These are phyloP conservation scores for Pogostemon cablin DNA, from an alignment of 257 asterid species.

Conservation along the genomic window DNA sequence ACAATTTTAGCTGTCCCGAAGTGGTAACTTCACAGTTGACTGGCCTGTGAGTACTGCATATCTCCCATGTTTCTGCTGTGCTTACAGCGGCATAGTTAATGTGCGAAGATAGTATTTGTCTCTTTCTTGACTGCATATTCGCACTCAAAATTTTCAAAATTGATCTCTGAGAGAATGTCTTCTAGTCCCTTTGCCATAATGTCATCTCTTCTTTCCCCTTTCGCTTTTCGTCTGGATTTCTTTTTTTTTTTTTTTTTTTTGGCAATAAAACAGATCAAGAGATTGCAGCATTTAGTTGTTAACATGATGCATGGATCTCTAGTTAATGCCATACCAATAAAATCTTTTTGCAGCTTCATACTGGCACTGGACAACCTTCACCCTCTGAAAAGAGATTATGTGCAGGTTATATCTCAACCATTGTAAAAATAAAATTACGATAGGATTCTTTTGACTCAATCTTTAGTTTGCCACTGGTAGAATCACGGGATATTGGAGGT, in stretches of 20 bases:
- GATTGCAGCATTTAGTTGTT: not conserved
- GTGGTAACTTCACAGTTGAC: constrained; percentile 29
- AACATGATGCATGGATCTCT: constrained; percentile 23
- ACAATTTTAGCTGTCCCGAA: not conserved
- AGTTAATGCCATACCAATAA: constrained; percentile 20
- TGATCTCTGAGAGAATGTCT: not conserved
- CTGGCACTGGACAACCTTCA: constrained; percentile 69
- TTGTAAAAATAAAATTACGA: constrained; percentile 2
- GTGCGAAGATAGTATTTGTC: not conserved
- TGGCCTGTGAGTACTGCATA: not conserved
- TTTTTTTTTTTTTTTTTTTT: no score
- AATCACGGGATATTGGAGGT: constrained; percentile 46
- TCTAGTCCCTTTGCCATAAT: not conserved
- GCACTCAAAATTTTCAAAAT: no score
- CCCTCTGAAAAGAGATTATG: constrained; percentile 73
- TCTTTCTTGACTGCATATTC: no score
- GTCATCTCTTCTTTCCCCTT: constrained; percentile 4
- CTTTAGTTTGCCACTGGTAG: constrained; percentile 48
- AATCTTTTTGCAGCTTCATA: constrained; percentile 76
- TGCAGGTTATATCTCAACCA: constrained; percentile 54
- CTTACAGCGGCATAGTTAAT: constrained; percentile 15
- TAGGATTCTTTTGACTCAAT: constrained; percentile 33
- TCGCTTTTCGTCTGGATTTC: not conserved
- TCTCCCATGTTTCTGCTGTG: not conserved
- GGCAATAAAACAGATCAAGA: constrained; percentile 15